Conservation (phyloP, 2,329 filamentous ascomycete genomes). For the Herpotrichia juniperi region DNA sequence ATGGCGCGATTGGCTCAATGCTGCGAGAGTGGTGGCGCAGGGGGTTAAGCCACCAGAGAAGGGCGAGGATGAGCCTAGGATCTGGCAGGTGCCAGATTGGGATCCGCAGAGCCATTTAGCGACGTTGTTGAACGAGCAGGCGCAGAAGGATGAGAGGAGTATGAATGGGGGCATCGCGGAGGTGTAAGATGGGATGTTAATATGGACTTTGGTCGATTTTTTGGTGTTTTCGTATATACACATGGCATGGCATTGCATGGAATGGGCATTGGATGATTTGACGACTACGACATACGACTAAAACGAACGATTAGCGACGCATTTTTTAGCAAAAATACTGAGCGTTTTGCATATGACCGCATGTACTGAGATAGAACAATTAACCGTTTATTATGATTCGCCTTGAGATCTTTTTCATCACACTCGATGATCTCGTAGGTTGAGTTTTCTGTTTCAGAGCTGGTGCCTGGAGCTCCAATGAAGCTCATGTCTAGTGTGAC, state of each 20-base stretch:
- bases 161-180: constrained; percentile 19
- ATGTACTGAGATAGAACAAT: too few species aligned
- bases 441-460: too few species aligned
- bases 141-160: constrained; percentile 19
- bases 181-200: constrained; percentile 15
- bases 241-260: constrained; percentile 10
- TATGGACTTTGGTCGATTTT: constrained; percentile 2
- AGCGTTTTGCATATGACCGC: not conserved
- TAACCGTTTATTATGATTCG: too few species aligned
- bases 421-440: too few species aligned
- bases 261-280: constrained; percentile 6
- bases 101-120: constrained; percentile 33
- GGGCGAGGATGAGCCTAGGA: constrained; percentile 18
- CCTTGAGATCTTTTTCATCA: too few species aligned
- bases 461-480: too few species aligned
- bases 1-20: constrained; percentile 51
- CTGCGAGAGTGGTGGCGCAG: constrained; percentile 34
- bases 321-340: not conserved
- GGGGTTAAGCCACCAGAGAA: constrained; percentile 18
- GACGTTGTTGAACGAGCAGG: constrained; percentile 27
- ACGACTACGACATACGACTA: constrained; percentile 18
- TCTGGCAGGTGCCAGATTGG: constrained; percentile 43
- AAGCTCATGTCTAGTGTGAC: too few species aligned
- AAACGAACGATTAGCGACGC: constrained; percentile 9
- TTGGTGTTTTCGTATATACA: constrained; percentile 10